A percentile compares a stretch with the other conserved stretches of the same genome.
Conservation (phyloP, 2,329 filamentous ascomycete genomes). For the Dactylonectria estremocensis region DNA sequence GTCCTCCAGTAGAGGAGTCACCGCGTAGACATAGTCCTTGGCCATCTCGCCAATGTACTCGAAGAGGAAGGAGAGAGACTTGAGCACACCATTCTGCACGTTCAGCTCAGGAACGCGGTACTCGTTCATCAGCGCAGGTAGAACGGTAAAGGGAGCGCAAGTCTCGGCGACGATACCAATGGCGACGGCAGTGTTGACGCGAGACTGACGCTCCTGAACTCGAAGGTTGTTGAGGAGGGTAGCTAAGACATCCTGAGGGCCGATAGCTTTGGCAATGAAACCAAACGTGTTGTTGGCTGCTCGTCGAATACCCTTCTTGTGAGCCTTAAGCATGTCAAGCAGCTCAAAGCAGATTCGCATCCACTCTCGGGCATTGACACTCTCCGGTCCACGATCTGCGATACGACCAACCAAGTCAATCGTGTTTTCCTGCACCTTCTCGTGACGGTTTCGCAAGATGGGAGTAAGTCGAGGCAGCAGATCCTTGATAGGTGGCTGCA, state of each 20-base stretch:
- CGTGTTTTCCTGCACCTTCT: constrained; percentile 99
- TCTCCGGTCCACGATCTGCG: constrained; percentile 95
- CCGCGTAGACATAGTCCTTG: constrained; percentile 99
- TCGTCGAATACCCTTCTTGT: constrained; percentile 98
- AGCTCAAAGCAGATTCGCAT: constrained; percentile 99
- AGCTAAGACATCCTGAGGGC: constrained; percentile 95
- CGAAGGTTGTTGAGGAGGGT: constrained; percentile 96
- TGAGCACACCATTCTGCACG: constrained; percentile 98
- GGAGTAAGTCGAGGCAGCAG: constrained; percentile 94
- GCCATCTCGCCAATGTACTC: constrained; percentile 99
- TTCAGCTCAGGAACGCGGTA: constrained; percentile 98
- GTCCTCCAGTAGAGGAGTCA: constrained; percentile 95
- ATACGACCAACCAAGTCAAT: constrained; percentile 98
- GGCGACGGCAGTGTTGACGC: constrained; percentile 97
- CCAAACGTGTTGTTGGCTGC: constrained; percentile 99
- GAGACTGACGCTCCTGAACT: constrained; percentile 97
- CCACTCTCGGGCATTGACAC: constrained; percentile 97
- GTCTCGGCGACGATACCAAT: constrained; percentile 99
- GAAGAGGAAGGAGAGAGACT: constrained; percentile 96
- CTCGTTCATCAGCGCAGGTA: constrained; percentile 99
- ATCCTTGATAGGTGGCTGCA: constrained; percentile 98
- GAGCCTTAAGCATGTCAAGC: constrained; percentile 98
- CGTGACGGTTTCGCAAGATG: constrained; percentile 98
- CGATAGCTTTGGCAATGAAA: constrained; percentile 99
- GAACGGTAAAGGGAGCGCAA: constrained; percentile 96